Conservation (phyloP, 805 yeast genomes). For the Cyberlindnera veronae region DNA sequence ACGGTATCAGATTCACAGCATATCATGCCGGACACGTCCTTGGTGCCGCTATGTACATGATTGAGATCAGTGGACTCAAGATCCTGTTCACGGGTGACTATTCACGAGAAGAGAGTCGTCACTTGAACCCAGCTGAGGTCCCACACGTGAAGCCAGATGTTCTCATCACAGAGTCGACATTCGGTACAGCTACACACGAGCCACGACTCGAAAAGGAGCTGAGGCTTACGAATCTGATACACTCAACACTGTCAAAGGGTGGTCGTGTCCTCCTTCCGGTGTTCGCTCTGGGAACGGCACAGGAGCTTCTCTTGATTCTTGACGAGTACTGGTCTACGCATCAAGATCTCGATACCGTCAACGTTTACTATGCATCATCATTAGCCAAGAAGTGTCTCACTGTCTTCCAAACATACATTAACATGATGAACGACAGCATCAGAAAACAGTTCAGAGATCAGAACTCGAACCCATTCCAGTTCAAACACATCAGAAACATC, state of each 20-base stretch:
- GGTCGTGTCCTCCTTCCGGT: slow-evolving; percentile 93
- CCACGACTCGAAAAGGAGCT: slow-evolving; percentile 84
- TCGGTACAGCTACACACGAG: slow-evolving; percentile 96
- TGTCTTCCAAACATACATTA: slow-evolving; percentile 92
- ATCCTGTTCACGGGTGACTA: slow-evolving; percentile 94
- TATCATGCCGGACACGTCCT: slow-evolving; percentile 99
- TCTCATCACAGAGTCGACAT: slow-evolving; percentile 90
- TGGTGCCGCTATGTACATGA: slow-evolving; percentile 97
- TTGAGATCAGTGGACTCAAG: slow-evolving; percentile 91
- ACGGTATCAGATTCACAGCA: slow-evolving; percentile 93
- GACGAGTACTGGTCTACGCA: slow-evolving; percentile 94
- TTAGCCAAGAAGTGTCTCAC: slow-evolving; percentile 96
- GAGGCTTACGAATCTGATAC: slow-evolving; percentile 76
- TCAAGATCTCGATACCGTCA: slow-evolving; percentile 75
- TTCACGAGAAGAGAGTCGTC: slow-evolving; percentile 94
- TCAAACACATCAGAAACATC: slow-evolving; percentile 78
- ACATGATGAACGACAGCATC: slow-evolving; percentile 94
- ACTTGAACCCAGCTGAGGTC: slow-evolving; percentile 90
- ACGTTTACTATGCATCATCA: slow-evolving; percentile 87
- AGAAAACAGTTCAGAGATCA: slow-evolving; percentile 72
- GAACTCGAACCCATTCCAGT: slow-evolving; percentile 84
- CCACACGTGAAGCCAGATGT: slow-evolving; percentile 87
- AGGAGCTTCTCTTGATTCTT: slow-evolving; percentile 80
- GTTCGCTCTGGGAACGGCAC: slow-evolving; percentile 96
- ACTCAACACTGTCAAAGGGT: slow-evolving; percentile 78